Percentiles rank a stretch among this genome's conserved stretches.
Conservation (phyloP, 2,329 filamentous ascomycete species). For the Escovopsis sp. region DNA sequence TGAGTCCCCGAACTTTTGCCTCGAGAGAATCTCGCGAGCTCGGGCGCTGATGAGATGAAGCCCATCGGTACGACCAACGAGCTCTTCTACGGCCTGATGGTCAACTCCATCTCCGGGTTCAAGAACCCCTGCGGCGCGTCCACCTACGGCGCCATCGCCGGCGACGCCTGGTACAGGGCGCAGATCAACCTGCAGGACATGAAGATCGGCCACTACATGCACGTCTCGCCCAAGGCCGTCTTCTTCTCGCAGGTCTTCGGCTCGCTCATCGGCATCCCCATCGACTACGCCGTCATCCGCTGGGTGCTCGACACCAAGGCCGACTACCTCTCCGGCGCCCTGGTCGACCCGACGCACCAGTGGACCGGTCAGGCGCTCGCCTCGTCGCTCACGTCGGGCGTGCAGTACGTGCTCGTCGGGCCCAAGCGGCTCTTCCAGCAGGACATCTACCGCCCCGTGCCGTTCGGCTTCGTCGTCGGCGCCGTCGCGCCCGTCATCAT, state of each 20-base stretch:
- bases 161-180: constrained; percentile 46
- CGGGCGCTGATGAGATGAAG: background rate
- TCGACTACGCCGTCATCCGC: constrained; percentile 46
- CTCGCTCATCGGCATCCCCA: constrained; percentile 41
- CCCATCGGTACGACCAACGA: constrained; percentile 45
- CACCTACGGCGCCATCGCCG: constrained; percentile 43
- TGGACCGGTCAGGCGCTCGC: constrained; percentile 45
- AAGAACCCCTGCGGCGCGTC: constrained; percentile 44
- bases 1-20: background rate
- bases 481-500: constrained; percentile 30
- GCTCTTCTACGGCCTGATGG: constrained; percentile 44
- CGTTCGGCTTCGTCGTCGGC: constrained; percentile 39
- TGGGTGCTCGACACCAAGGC: constrained; percentile 44
- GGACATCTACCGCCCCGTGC: constrained; percentile 31
- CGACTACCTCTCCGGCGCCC: constrained; percentile 36
- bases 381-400: constrained; percentile 36
- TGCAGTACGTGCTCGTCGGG: constrained; percentile 45
- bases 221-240: constrained; percentile 41
- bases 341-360: constrained; percentile 40
- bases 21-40: background rate
- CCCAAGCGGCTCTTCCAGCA: constrained; percentile 34
- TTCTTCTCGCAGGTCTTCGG: constrained; percentile 49
- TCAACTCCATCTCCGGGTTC: constrained; percentile 33
- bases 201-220: constrained; percentile 51
- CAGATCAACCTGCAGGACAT: constrained; percentile 46